Percentiles rank a stretch among this genome's conserved stretches.
These are phyloP conservation scores for Adansonia madagascariensis DNA, from an alignment of 441 rosid genomes.

Conservation along the genomic window DNA sequence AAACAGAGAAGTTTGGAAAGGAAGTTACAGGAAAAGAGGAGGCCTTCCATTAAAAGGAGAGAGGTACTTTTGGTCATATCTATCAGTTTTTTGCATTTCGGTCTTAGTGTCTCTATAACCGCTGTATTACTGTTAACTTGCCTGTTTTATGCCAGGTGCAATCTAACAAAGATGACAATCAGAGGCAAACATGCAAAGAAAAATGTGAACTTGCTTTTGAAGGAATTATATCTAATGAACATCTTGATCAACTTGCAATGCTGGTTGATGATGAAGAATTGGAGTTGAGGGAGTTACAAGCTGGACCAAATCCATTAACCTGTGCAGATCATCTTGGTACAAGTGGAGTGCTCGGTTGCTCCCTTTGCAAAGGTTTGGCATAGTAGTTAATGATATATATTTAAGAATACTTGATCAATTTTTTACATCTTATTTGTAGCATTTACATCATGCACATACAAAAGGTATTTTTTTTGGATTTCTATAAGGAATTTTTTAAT, in stretches of 20 bases:
- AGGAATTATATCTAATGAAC: conserved; percentile 42
- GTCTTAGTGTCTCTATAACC: conserved; percentile 10
- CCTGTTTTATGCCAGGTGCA: conserved; percentile 53
- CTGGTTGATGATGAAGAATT: conserved; percentile 89
- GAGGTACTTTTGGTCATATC: conserved; percentile 49
- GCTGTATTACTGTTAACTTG: conserved; percentile 26
- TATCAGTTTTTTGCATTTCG: conserved; percentile 29
- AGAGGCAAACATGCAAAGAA: conserved; percentile 45
- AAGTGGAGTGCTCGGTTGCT: conserved; percentile 55
- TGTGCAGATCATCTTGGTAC: conserved; percentile 71
- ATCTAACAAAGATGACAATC: conserved; percentile 42
- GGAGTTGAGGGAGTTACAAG: conserved; percentile 79
- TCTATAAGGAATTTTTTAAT: conserved; percentile 23
- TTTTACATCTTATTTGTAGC: not conserved
- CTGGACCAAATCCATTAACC: conserved; percentile 58
- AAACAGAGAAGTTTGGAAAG: conserved; percentile 64
- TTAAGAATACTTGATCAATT: conserved; percentile 19
- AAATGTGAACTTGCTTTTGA: conserved; percentile 76
- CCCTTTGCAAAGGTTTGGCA: conserved; percentile 83
- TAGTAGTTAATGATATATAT: conserved; percentile 32
- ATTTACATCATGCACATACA: conserved; percentile 16
- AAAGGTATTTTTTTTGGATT: conserved; percentile 15
- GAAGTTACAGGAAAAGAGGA: conserved; percentile 53
- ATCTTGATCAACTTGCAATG: conserved; percentile 44
- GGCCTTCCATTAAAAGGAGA: conserved; percentile 47